phyloP scores from a whole-genome alignment of 805 yeast species.

The Metschnikowia kunwiensis region DNA sequence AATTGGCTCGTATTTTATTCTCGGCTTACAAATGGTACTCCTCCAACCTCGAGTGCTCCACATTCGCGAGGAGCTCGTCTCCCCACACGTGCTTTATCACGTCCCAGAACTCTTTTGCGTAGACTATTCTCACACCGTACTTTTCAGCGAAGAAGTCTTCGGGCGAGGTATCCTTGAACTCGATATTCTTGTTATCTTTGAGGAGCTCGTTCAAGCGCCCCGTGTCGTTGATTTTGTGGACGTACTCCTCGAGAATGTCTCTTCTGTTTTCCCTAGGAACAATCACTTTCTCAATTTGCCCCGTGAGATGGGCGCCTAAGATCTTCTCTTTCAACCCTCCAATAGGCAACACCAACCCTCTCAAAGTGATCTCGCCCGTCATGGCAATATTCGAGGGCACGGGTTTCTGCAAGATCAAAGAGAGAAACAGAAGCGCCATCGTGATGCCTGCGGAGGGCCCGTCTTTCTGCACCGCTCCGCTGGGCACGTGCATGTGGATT shows the following conservation, averaged over 20 bases:
- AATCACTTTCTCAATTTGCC: conserved; percentile 54
- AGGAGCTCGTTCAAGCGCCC: conserved; percentile 33
- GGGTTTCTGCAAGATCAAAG: conserved; percentile 42
- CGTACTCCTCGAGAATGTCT: conserved; percentile 62
- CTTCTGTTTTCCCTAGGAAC: conserved; percentile 69
- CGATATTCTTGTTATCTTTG: conserved; percentile 31
- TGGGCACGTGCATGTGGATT: conserved; percentile 51
- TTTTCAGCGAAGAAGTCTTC: conserved; percentile 51
- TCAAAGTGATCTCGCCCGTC: conserved; percentile 83
- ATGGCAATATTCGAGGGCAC: conserved; percentile 58
- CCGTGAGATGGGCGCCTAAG: conserved; percentile 72
- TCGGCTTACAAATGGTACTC: conserved; percentile 13
- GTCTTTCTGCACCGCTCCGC: conserved; percentile 47
- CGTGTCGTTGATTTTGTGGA: conserved; percentile 33
- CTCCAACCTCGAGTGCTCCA: conserved; percentile 15
- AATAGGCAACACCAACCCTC: conserved; percentile 76
- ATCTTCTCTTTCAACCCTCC: conserved; percentile 80
- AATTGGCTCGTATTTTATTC: no score
- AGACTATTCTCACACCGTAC: conserved; percentile 56
- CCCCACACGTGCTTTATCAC: conserved; percentile 73
- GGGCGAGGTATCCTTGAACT: conserved; percentile 41
- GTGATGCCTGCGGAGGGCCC: conserved; percentile 53
- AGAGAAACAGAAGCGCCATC: conserved; percentile 46
- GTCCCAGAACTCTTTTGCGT: conserved; percentile 77
- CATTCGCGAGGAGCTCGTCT: conserved; percentile 32